Percentiles rank a stretch among this genome's conserved stretches.
These are phyloP conservation scores for Lathyrus tuberosus DNA, from an alignment of 306 rosid genomes.

Conservation along the genomic window DNA sequence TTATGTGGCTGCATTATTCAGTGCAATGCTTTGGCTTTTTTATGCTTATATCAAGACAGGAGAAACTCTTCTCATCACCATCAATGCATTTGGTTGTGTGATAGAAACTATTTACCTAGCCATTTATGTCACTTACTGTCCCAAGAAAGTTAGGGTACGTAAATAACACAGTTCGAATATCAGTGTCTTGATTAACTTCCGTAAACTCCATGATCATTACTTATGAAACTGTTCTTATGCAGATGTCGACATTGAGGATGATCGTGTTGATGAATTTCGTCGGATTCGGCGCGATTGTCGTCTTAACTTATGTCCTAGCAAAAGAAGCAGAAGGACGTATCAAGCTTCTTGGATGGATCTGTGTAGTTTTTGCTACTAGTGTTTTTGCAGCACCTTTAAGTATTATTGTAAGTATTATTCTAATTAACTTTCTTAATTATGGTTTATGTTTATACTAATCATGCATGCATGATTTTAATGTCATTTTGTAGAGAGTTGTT, in stretches of 20 bases:
- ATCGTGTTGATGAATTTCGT: constrained; percentile 68
- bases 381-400: constrained; percentile 94
- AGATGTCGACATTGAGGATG: constrained; percentile 69
- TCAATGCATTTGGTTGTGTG: constrained; percentile 77
- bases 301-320: constrained; percentile 58
- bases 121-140: constrained; percentile 66
- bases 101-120: constrained; percentile 87
- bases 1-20: constrained; percentile 79
- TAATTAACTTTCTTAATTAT: not conserved
- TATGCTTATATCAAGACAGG: constrained; percentile 71
- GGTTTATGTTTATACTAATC: not conserved
- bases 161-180: not conserved
- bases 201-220: not conserved
- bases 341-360: constrained; percentile 82
- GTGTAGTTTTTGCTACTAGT: constrained; percentile 71
- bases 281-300: constrained; percentile 69
- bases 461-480: constrained; percentile 5
- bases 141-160: constrained; percentile 11
- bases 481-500: constrained; percentile 59
- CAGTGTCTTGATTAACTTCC: not conserved
- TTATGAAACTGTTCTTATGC: constrained; percentile 24
- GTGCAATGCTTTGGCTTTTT: constrained; percentile 87
- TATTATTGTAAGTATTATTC: constrained; percentile 64
- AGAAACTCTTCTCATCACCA: constrained; percentile 76
- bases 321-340: constrained; percentile 46